Conservation (phyloP, 176 grass and related monocot genomes). For the Avena insularis region DNA sequence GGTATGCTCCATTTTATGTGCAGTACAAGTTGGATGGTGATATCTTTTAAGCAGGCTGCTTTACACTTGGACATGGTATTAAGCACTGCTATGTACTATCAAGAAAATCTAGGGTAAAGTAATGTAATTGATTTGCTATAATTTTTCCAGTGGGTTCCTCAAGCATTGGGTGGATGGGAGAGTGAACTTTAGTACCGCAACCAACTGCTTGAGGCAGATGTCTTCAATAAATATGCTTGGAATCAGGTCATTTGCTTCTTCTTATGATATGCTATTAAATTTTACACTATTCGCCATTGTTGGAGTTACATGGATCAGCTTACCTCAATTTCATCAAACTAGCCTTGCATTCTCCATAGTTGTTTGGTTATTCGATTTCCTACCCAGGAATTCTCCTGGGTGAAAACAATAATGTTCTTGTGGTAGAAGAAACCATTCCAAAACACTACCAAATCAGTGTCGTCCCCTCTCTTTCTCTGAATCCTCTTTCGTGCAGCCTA, state of each 20-base stretch:
- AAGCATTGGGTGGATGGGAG: slow-evolving; percentile 90
- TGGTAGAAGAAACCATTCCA: too few relatives aligned
- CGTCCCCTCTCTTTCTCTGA: too few relatives aligned
- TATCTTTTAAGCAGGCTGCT: slow-evolving; percentile 10
- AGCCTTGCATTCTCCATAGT: neutral
- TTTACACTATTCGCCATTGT: neutral
- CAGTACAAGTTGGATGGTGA: slow-evolving; percentile 1
- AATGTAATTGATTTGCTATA: slow-evolving; percentile 26
- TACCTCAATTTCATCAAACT: neutral
- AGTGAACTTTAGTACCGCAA: slow-evolving; percentile 75
- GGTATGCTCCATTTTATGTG: slow-evolving; percentile 45
- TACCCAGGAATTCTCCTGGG: too few relatives aligned
- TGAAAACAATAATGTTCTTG: too few relatives aligned
- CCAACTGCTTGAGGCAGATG: slow-evolving; percentile 71
- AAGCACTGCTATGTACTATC: slow-evolving; percentile 6
- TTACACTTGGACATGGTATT: neutral
- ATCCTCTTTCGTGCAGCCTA: too few relatives aligned
- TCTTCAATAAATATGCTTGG: slow-evolving; percentile 97
- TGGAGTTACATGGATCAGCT: slow-evolving; percentile 2
- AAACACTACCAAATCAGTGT: too few relatives aligned
- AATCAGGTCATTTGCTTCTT: slow-evolving; percentile 68
- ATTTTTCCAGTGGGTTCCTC: slow-evolving; percentile 79
- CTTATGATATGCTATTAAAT: neutral
- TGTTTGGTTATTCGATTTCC: too few relatives aligned
- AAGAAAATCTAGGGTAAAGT: slow-evolving; percentile 6